Conservation (phyloP, 2,329 filamentous ascomycete genomes). For the Aphanoascus verrucosus region DNA sequence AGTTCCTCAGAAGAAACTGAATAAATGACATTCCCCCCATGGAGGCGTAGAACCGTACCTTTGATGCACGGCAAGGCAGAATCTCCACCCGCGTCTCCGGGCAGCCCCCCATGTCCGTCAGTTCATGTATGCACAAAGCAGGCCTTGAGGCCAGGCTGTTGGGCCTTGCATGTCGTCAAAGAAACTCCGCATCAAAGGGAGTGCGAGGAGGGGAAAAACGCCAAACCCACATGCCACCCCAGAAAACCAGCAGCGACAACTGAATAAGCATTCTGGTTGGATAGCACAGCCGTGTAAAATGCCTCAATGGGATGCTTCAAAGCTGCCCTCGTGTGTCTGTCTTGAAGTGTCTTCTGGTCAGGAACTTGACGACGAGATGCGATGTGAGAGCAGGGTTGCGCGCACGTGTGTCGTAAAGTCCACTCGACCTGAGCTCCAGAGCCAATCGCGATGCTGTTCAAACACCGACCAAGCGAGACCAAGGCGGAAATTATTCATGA, state of each 20-base stretch:
- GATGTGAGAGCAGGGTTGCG: neutral
- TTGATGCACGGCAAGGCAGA: neutral
- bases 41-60: neutral
- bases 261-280: neutral
- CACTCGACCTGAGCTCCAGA: too few relatives aligned
- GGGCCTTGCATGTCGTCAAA: neutral
- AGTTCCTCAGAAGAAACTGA: too few relatives aligned
- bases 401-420: neutral
- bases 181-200: constrained; percentile 8
- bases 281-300: constrained; percentile 1
- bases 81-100: neutral
- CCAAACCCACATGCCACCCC: neutral
- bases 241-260: neutral
- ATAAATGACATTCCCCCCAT: too few relatives aligned
- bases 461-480: too few relatives aligned
- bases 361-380: too few relatives aligned
- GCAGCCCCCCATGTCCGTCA: neutral
- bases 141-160: neutral
- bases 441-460: too few relatives aligned
- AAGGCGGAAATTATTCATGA: too few relatives aligned
- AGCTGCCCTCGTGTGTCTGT: neutral
- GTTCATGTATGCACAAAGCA: neutral
- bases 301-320: neutral
- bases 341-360: neutral
- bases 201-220: neutral